phyloP scores from a whole-genome alignment of 176 grass and related monocot species.

The bread wheat (Triticum aestivum) region DNA sequence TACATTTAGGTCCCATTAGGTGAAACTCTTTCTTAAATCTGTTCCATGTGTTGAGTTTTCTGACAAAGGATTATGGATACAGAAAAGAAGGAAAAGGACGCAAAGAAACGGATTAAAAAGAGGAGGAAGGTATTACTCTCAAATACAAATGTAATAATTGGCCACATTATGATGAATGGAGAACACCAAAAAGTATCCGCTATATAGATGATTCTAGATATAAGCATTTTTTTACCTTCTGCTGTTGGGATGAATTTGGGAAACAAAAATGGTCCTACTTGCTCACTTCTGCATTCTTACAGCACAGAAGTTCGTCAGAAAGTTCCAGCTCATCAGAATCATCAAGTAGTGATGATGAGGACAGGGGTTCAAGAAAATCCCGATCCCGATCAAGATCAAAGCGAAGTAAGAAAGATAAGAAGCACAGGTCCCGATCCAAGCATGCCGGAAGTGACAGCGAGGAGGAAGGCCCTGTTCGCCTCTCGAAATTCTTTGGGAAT shows the following conservation, averaged over 20 bases:
- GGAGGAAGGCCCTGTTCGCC: slow-evolving; percentile 58
- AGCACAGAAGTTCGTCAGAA: slow-evolving; percentile 84
- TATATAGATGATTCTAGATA: background rate
- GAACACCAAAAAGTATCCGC: background rate
- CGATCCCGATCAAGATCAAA: slow-evolving; percentile 75
- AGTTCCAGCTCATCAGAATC: slow-evolving; percentile 74
- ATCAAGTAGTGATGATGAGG: slow-evolving; percentile 78
- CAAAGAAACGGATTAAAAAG: slow-evolving; percentile 74
- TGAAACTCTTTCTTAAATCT: background rate
- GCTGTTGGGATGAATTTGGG: background rate
- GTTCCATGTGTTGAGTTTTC: slow-evolving; percentile 21
- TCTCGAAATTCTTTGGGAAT: slow-evolving; percentile 88
- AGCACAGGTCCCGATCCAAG: slow-evolving; percentile 75
- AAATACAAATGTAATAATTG: background rate
- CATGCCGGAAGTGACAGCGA: slow-evolving; percentile 37
- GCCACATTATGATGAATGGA: background rate
- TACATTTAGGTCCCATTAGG: background rate
- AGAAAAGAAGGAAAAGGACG: slow-evolving; percentile 91
- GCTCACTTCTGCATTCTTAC: slow-evolving; percentile 32
- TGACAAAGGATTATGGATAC: slow-evolving; percentile 47
- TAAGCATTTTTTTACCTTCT: background rate
- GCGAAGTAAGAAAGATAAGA: slow-evolving; percentile 80
- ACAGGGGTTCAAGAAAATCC: slow-evolving; percentile 69
- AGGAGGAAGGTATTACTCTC: slow-evolving; percentile 78
- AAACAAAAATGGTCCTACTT: background rate